Base-by-base conservation (phyloP, 2,329 filamentous ascomycete species). In the Ophiocordyceps camponoti-rufipedis region DNA sequence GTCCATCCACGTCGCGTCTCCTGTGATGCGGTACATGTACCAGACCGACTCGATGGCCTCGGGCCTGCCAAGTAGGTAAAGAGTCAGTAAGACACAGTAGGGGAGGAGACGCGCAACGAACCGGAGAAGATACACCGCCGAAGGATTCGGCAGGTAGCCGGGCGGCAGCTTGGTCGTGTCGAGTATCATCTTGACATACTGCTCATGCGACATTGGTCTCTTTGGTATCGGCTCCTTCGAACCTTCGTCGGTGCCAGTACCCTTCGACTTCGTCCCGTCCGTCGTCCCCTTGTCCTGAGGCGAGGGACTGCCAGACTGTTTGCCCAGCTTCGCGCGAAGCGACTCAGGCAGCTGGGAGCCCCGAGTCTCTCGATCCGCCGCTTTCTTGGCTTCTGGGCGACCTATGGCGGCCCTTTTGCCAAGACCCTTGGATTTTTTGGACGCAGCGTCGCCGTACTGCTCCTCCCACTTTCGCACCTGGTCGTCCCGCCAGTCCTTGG, bases 1-100 rank as follows among this genome's bases (percentile, higher is more conserved):
- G 28, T 93, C 85, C 58, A 82, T 80, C 71, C 85, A 86, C 5
- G 63, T 61, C 1, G 70, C 63, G 51, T 91, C 82, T 43, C 85
- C 87, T 0, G 85, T 93, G 61, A 93, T 85, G 56, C 87, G 83
- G 65, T 93, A 91, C 69, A 93, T 80, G 64, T 88, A 84, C 72
- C 86, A 93, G 13, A 93, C 78, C 1, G 81, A 86, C 56, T 94
- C 86, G 53, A 94, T 87, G 1, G 84, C 85, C 66, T 94, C 86
- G 18, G 85, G 85, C 19, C 82, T 83, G 33, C 13, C 6, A 12
- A 6, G 19, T 7, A 23, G 18, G 19, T 7, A 23, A 9, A 14
- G n/a, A 2, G 10, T 23, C 3, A 23, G 39, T 6, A 2, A 41
- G 23, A 19, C 3, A 10, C 16, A 23, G 39, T 11, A 8, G 6